phyloP scores from a whole-genome alignment of 495 filamentous ascomycete species.

The Hypoxylon subgilvum region DNA sequence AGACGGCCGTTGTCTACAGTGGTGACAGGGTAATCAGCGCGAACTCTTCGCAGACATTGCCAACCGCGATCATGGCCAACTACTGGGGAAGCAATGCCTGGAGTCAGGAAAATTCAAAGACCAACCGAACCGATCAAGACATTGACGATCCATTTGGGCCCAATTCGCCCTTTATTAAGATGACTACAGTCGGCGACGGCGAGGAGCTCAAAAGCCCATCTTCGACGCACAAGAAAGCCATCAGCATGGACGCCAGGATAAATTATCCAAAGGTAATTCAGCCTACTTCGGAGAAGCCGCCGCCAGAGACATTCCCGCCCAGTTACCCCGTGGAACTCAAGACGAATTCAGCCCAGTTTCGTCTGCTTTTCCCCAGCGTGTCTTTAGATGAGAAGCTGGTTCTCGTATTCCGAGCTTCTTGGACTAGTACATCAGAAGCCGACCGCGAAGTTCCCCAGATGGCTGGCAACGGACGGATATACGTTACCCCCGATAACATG shows the following conservation, averaged over 20 bases:
- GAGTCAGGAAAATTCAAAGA: slow-evolving; percentile 71
- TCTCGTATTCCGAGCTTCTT: slow-evolving; percentile 65
- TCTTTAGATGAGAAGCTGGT: slow-evolving; percentile 76
- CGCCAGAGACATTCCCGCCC: slow-evolving; percentile 70
- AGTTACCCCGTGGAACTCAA: slow-evolving; percentile 84
- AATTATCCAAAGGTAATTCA: slow-evolving; percentile 47
- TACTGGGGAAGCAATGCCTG: slow-evolving; percentile 88
- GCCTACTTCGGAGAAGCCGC: slow-evolving; percentile 46
- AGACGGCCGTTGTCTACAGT: slow-evolving; percentile 80
- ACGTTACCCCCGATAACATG: slow-evolving; percentile 81
- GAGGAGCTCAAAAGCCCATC: slow-evolving; percentile 30
- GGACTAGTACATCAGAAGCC: slow-evolving; percentile 52
- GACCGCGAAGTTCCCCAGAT: slow-evolving; percentile 46
- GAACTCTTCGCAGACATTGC: slow-evolving; percentile 71
- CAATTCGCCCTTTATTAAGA: slow-evolving; percentile 44
- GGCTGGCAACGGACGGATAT: slow-evolving; percentile 75
- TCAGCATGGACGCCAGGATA: slow-evolving; percentile 72
- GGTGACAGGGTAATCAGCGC: slow-evolving; percentile 72
- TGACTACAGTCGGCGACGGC: slow-evolving; percentile 45
- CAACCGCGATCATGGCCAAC: slow-evolving; percentile 86
- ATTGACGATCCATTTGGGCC: slow-evolving; percentile 57
- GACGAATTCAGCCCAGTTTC: slow-evolving; percentile 90
- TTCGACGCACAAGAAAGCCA: slow-evolving; percentile 74
- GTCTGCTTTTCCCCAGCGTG: slow-evolving; percentile 85
- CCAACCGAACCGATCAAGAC: slow-evolving; percentile 43